Evolutionary conservation across 2,329 filamentous ascomycete species (phyloP), one percentile per base, ranked within the genome.

Genomic region (Fusarium xyrophilum): DNA sequence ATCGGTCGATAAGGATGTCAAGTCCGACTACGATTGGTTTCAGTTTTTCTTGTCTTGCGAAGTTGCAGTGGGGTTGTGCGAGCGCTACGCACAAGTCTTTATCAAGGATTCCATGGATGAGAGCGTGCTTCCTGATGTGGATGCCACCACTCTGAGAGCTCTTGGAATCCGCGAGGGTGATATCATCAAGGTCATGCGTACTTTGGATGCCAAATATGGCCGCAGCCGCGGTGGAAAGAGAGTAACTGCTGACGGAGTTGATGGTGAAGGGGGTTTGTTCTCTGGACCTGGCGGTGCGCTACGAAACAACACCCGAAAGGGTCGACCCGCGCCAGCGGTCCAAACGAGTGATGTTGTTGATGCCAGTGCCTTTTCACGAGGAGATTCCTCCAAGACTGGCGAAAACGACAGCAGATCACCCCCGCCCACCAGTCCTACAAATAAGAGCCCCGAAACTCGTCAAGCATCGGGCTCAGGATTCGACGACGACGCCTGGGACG

Each of bases 401-500:
- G 65, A 66, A 10, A 65, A 73, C 30, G 73, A 65, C 11, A 54
- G 66, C 40, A 72, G 69, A 32, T 74, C 74, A 9, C 59, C 73
- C 27, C 39, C 69, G 21, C 58, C 70, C 7, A 56, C 65, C 19
- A 75, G 74, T 52, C 63, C 73, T 7, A 35, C 78, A 73, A 63
- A 78, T 74, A 63, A 78, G 74, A 63, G 65, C 15, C 70, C 75
- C 38, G 77, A 75, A 52, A 59, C 70, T 53, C 70, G 68, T 30
- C 68, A 64, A 56, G 40, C 63, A 38, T 28, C 64, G 17, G 70
- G 71, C 30, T 82, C 84, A 62, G 93, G 93, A 5, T 98, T 98
- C 75, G 96, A 99, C 53, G 96, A 98, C 75, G 93, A 98, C 82
- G 96, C 96, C 12, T 99, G 96, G 96, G 93, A 96, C 74, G 91